These are phyloP conservation scores for Diaporthe vexans DNA, from an alignment of 2,329 filamentous ascomycete genomes.

Conservation along the genomic window DNA sequence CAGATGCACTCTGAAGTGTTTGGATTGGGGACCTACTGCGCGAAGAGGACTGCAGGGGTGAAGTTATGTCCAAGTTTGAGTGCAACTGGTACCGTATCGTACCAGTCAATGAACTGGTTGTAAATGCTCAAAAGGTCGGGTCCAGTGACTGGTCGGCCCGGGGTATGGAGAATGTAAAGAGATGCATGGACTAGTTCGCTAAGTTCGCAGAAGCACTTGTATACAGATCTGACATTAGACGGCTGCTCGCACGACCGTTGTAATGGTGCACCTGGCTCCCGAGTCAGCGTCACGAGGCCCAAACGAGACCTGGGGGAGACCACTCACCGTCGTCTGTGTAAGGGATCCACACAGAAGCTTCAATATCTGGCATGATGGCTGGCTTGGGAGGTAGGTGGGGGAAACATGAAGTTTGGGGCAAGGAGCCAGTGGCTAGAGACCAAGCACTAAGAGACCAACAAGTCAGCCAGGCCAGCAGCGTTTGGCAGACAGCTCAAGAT, in stretches of 20 bases:
- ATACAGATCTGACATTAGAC: constrained; percentile 77
- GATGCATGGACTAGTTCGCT: constrained; percentile 82
- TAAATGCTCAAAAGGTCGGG: constrained; percentile 75
- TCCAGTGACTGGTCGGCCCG: constrained; percentile 74
- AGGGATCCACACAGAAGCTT: constrained; percentile 71
- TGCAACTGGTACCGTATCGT: constrained; percentile 74
- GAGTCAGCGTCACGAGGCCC: constrained; percentile 38
- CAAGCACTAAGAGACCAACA: constrained; percentile 64
- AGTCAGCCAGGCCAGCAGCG: background rate
- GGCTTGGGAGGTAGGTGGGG: constrained; percentile 71
- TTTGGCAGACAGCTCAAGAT: background rate
- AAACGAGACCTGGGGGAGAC: background rate
- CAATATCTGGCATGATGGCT: constrained; percentile 70
- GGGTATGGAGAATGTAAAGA: constrained; percentile 79
- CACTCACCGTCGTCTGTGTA: constrained; percentile 69
- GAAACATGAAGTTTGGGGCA: constrained; percentile 72
- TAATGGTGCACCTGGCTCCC: constrained; percentile 63
- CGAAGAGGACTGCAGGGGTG: constrained; percentile 79
- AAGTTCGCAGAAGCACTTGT: constrained; percentile 78
- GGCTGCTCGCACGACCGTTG: constrained; percentile 72
- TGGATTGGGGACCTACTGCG: constrained; percentile 71
- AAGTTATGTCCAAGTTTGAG: constrained; percentile 77
- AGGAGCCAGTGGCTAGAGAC: constrained; percentile 74
- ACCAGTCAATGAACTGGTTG: constrained; percentile 79
- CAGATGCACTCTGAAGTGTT: background rate